A percentile compares a stretch with the other conserved stretches of the same genome.
phyloP scores from a whole-genome alignment of 345 rosid genomes.

The Syzygium aromaticum region DNA sequence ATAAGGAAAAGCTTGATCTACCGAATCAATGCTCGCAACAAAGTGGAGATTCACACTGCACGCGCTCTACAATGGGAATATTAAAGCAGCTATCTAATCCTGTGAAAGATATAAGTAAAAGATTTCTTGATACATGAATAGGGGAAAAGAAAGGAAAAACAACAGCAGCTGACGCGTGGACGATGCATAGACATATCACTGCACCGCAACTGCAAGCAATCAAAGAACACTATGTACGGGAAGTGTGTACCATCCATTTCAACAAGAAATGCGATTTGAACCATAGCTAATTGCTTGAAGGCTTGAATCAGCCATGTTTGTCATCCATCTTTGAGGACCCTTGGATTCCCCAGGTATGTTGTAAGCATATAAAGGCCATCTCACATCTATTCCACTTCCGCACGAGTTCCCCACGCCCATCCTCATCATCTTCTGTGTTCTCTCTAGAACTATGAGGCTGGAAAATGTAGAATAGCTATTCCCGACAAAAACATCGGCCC shows the following conservation, averaged over 20 bases:
- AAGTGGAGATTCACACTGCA: background rate
- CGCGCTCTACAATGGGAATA: background rate
- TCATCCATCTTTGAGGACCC: slow-evolving; percentile 75
- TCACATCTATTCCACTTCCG: slow-evolving; percentile 16
- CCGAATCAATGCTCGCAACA: background rate
- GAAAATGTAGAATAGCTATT: slow-evolving; percentile 97
- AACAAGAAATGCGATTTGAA: slow-evolving; percentile 58
- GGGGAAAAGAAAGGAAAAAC: background rate
- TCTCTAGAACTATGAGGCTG: slow-evolving; percentile 76
- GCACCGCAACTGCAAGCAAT: background rate
- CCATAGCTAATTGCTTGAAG: slow-evolving; percentile 85
- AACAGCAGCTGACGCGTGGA: background rate
- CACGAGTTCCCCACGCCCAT: slow-evolving; percentile 59
- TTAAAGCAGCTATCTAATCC: background rate
- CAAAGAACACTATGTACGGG: background rate
- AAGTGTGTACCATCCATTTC: slow-evolving; percentile 4
- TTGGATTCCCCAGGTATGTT: slow-evolving; percentile 54
- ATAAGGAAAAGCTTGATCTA: background rate
- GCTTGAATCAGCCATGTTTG: slow-evolving; percentile 76
- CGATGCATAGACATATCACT: background rate
- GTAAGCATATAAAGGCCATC: slow-evolving; percentile 90
- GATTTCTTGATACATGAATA: background rate
- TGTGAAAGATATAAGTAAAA: background rate
- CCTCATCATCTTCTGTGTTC: slow-evolving; percentile 68
- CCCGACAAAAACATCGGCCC: slow-evolving; percentile 84